Conservation (phyloP, 1,139 yeast genomes). For the Lodderomyces jiufengensis region DNA sequence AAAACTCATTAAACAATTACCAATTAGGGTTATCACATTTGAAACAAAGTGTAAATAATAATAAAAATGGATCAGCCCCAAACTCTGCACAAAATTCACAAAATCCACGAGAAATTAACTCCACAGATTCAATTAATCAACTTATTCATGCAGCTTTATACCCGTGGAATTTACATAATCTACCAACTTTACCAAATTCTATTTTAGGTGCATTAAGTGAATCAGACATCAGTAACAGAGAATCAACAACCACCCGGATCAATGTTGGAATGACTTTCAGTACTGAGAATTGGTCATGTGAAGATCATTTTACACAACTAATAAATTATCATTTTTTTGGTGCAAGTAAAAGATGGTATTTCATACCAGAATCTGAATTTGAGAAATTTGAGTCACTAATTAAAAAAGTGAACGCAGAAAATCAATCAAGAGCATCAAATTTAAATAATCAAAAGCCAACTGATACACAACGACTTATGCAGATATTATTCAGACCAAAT, state of each 20-base stretch:
- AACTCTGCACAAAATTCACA: background rate
- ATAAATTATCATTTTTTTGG: slow-evolving; percentile 71
- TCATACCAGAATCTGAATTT: slow-evolving; percentile 68
- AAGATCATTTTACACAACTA: slow-evolving; percentile 70
- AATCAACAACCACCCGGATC: slow-evolving; percentile 28
- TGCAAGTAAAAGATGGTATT: slow-evolving; percentile 72
- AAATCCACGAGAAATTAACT: slow-evolving; percentile 17
- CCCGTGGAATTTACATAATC: slow-evolving; percentile 72
- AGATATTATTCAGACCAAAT: background rate
- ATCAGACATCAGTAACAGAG: slow-evolving; percentile 40
- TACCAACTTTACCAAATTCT: slow-evolving; percentile 58
- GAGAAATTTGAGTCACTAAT: slow-evolving; percentile 55
- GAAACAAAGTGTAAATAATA: slow-evolving; percentile 3
- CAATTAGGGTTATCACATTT: slow-evolving; percentile 10
- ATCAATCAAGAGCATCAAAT: slow-evolving; percentile 18
- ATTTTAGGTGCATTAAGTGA: slow-evolving; percentile 38
- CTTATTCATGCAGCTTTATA: slow-evolving; percentile 28
- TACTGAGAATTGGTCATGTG: slow-evolving; percentile 69
- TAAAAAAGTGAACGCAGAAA: slow-evolving; percentile 15
- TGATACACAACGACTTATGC: slow-evolving; percentile 17
- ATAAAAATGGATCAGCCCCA: background rate
- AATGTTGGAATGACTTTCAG: slow-evolving; percentile 64
- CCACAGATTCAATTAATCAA: slow-evolving; percentile 20
- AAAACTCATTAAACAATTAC: slow-evolving; percentile 11
- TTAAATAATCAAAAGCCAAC: slow-evolving; percentile 19